phyloP scores from a whole-genome alignment of 208 protist species.

The Crithidia brevicula region DNA sequence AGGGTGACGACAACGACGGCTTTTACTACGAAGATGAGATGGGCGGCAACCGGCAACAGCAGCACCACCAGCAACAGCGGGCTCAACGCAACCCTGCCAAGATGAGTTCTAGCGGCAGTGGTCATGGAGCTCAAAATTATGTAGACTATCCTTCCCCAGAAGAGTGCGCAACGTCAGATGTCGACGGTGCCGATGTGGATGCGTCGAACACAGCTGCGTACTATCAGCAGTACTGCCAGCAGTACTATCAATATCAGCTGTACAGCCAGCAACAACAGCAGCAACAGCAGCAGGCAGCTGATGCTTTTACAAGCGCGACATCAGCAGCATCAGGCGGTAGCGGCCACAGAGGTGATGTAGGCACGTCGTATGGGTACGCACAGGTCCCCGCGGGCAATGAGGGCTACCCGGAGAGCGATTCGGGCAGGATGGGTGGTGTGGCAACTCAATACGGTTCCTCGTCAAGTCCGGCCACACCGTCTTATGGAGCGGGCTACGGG shows the following conservation, averaged over 20 bases:
- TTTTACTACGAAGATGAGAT: neutral
- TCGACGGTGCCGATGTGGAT: neutral
- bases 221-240: slow-evolving; percentile 35
- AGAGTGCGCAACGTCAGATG: neutral
- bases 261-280: slow-evolving; percentile 28
- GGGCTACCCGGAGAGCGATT: slow-evolving; percentile 3
- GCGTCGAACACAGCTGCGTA: slow-evolving; percentile 15
- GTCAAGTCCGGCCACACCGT: neutral
- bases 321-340: neutral
- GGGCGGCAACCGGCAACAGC: neutral
- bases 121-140: neutral
- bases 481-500: neutral
- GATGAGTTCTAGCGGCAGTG: neutral
- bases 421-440: neutral
- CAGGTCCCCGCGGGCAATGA: neutral
- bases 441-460: neutral
- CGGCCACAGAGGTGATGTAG: neutral
- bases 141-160: neutral
- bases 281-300: neutral
- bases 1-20: neutral
- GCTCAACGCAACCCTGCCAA: neutral
- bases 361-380: neutral
- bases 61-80: slow-evolving; percentile 3
- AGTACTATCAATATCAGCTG: slow-evolving; percentile 30
- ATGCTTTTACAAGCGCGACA: too few species aligned